A percentile compares a stretch with the other conserved stretches of the same genome.
phyloP scores from a whole-genome alignment of 2,329 filamentous ascomycete species.

The Alternaria sp. region DNA sequence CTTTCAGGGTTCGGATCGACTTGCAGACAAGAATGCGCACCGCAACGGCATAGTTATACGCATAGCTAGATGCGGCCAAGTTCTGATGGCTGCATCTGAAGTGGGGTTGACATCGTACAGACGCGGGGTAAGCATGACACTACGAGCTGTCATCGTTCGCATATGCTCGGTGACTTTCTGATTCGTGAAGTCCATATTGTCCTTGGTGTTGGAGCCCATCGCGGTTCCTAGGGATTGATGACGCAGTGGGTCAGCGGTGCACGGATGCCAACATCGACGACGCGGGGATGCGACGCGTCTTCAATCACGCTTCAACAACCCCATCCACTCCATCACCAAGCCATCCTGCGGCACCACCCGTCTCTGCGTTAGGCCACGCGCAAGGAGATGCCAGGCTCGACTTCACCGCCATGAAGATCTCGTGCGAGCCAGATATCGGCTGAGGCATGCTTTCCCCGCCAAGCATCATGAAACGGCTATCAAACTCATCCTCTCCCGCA shows the following conservation, averaged over 20 bases:
- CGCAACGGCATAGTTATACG: neutral
- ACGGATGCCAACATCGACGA: neutral
- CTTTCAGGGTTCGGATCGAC: neutral
- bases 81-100: neutral
- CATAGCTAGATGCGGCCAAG: neutral
- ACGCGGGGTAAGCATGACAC: neutral
- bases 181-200: neutral
- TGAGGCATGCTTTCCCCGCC: constrained; percentile 23
- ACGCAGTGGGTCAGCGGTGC: neutral
- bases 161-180: neutral
- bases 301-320: neutral
- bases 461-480: constrained; percentile 26
- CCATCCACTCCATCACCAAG: neutral
- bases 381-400: neutral
- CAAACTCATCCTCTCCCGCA: constrained; percentile 21
- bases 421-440: neutral
- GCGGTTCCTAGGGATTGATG: neutral
- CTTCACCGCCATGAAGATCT: neutral
- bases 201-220: neutral
- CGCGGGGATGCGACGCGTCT: neutral
- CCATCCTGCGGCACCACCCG: neutral
- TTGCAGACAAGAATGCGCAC: neutral
- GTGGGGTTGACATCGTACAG: neutral
- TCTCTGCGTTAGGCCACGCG: neutral
- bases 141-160: neutral